Evolutionary conservation across 2,329 filamentous ascomycete genomes (phyloP).

Genomic region (Trichoderma koningii): DNA sequence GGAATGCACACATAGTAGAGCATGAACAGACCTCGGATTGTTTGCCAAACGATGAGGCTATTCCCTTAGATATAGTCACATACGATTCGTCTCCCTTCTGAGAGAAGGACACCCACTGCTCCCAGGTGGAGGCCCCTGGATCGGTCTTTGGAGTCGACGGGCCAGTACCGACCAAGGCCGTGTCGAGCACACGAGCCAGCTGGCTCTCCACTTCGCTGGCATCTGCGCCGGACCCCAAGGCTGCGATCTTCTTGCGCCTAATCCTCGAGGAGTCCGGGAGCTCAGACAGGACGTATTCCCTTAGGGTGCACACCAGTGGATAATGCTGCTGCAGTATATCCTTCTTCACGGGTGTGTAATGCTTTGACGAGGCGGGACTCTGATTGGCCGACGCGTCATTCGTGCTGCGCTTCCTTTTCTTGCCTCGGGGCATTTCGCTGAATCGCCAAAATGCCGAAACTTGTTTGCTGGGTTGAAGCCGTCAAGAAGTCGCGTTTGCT

Average conservation of each 20-base stretch:
- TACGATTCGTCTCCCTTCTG: conserved; percentile 62
- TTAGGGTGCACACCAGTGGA: conserved; percentile 63
- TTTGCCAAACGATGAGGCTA: conserved; percentile 50
- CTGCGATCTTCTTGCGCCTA: conserved; percentile 58
- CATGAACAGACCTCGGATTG: conserved; percentile 61
- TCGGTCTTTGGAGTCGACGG: conserved; percentile 2
- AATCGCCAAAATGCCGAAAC: not conserved
- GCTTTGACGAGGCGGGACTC: not conserved
- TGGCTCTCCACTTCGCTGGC: conserved; percentile 41
- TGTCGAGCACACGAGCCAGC: conserved; percentile 66
- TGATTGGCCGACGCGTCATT: conserved; percentile 33
- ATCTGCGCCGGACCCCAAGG: conserved; percentile 42
- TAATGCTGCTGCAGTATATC: conserved; percentile 72
- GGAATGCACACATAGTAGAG: conserved; percentile 10
- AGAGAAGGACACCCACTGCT: conserved; percentile 63
- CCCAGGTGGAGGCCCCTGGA: conserved; percentile 47
- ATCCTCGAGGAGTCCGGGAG: conserved; percentile 68
- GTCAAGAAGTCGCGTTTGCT: too few relatives aligned
- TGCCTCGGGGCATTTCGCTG: conserved; percentile 33
- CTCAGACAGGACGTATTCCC: conserved; percentile 67
- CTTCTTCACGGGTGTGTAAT: conserved; percentile 47
- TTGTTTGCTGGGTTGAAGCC: not conserved
- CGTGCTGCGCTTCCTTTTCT: conserved; percentile 36
- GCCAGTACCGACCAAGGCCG: conserved; percentile 63
- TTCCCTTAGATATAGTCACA: conserved; percentile 53